phyloP scores from a whole-genome alignment of 768 basidiomycete genomes.

The Rossbeevera mucosa region DNA sequence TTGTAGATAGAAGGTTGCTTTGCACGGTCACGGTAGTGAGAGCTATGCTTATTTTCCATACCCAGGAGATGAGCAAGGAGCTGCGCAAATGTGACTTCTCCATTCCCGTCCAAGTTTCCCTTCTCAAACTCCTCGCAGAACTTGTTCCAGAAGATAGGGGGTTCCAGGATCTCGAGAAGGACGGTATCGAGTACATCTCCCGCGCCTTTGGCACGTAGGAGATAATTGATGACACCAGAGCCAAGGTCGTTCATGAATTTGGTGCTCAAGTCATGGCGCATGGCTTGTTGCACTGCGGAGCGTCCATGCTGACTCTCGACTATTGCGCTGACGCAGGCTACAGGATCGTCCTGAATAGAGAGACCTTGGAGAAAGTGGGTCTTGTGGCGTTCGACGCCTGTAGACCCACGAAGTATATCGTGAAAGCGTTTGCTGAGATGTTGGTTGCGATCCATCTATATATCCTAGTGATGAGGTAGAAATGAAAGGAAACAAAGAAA shows the following conservation, averaged over 20 bases:
- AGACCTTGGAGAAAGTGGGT: slow-evolving; percentile 45
- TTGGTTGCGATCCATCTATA: slow-evolving; percentile 22
- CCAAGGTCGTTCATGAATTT: slow-evolving; percentile 43
- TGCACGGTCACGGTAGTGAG: slow-evolving; percentile 37
- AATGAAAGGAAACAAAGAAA: too few relatives aligned
- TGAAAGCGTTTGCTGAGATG: slow-evolving; percentile 35
- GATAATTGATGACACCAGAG: slow-evolving; percentile 33
- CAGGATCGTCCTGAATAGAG: slow-evolving; percentile 36
- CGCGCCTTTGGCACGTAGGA: slow-evolving; percentile 37
- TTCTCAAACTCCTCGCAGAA: slow-evolving; percentile 35
- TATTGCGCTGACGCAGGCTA: slow-evolving; percentile 36
- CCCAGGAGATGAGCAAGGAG: slow-evolving; percentile 47
- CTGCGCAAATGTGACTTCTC: slow-evolving; percentile 41
- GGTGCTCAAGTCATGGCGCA: slow-evolving; percentile 36
- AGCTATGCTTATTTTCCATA: slow-evolving; percentile 33
- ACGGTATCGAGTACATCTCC: slow-evolving; percentile 37
- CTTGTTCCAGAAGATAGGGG: slow-evolving; percentile 47
- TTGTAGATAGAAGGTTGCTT: slow-evolving; percentile 29
- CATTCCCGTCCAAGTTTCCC: slow-evolving; percentile 30
- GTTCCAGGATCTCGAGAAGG: slow-evolving; percentile 41
- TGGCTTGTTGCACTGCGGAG: slow-evolving; percentile 35
- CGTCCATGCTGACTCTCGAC: slow-evolving; percentile 35
- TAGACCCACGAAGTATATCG: slow-evolving; percentile 29
- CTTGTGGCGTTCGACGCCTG: slow-evolving; percentile 24
- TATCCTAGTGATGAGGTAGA: too few relatives aligned